Evolutionary conservation across 2,329 filamentous ascomycete species (phyloP).

Genomic region (Diaporthe sp.): DNA sequence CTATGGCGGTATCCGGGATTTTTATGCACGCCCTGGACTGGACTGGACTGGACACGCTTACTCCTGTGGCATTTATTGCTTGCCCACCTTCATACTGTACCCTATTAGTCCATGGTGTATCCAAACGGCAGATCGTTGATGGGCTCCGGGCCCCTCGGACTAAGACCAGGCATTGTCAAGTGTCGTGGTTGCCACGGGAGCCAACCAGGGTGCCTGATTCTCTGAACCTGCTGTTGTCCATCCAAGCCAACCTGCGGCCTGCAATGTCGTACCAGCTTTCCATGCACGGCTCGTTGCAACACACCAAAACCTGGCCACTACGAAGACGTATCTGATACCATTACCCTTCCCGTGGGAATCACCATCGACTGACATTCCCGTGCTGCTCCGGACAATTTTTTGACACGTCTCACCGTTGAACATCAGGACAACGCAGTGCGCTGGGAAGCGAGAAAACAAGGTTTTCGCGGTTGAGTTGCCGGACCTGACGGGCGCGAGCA

Average conservation of each 20-base stretch:
- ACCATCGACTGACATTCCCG: background rate
- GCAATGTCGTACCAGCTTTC: constrained; percentile 37
- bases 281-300: constrained; percentile 37
- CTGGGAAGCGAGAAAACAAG: background rate
- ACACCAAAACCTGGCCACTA: constrained; percentile 39
- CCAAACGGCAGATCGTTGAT: background rate
- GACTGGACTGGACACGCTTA: background rate
- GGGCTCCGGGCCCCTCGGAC: background rate
- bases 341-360: constrained; percentile 36
- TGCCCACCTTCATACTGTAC: background rate
- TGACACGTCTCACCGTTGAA: constrained; percentile 34
- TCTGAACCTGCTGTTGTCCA: constrained; percentile 16
- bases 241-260: constrained; percentile 28
- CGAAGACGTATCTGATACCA: constrained; percentile 31
- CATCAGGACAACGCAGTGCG: background rate
- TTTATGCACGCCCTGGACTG: constrained; percentile 10
- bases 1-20: background rate
- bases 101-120: background rate
- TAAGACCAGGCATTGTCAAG: background rate
- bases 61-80: background rate
- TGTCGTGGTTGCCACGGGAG: background rate
- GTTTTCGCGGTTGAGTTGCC: background rate
- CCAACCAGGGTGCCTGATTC: constrained; percentile 1
- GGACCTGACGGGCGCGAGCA: background rate
- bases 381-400: constrained; percentile 32